Evolutionary conservation across 1,284 basidiomycete species (phyloP).

Genomic region (Ganoderma sinense): DNA sequence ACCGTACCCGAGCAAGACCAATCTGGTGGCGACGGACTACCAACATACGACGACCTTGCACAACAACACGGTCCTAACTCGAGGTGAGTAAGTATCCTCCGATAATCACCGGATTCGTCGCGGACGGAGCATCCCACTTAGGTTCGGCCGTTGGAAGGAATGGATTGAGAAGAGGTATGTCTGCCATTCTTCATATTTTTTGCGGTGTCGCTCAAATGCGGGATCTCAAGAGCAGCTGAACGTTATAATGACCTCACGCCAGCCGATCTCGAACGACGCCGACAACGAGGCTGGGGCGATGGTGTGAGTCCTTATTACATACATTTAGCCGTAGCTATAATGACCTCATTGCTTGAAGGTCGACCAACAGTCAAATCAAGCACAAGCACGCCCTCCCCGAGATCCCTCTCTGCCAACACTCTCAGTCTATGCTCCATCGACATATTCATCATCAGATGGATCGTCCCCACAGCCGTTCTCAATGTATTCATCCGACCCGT

Average conservation of each 20-base stretch:
- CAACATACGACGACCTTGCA: slow-evolving; percentile 80
- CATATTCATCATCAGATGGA: not conserved
- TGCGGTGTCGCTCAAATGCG: slow-evolving; percentile 17
- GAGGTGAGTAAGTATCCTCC: slow-evolving; percentile 51
- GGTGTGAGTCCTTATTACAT: slow-evolving; percentile 37
- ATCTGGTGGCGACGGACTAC: slow-evolving; percentile 65
- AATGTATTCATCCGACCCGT: slow-evolving; percentile 4
- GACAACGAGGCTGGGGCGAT: slow-evolving; percentile 73
- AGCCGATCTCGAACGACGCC: slow-evolving; percentile 62
- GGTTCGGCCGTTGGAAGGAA: slow-evolving; percentile 82
- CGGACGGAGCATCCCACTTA: slow-evolving; percentile 37
- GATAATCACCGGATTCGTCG: not conserved
- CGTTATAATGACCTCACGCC: slow-evolving; percentile 71
- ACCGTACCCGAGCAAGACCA: slow-evolving; percentile 62
- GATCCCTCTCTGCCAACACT: slow-evolving; percentile 8
- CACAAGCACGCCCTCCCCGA: slow-evolving; percentile 9
- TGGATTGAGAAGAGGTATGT: slow-evolving; percentile 86
- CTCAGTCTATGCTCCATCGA: slow-evolving; percentile 7
- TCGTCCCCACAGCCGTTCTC: not conserved
- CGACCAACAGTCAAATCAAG: slow-evolving; percentile 10
- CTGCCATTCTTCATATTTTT: not conserved
- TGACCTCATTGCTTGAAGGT: slow-evolving; percentile 14
- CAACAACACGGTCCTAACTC: slow-evolving; percentile 79
- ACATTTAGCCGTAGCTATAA: slow-evolving; percentile 5
- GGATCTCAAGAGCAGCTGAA: slow-evolving; percentile 73